Conservation (phyloP, 495 filamentous ascomycete species). For the Daldinia caldariorum region DNA sequence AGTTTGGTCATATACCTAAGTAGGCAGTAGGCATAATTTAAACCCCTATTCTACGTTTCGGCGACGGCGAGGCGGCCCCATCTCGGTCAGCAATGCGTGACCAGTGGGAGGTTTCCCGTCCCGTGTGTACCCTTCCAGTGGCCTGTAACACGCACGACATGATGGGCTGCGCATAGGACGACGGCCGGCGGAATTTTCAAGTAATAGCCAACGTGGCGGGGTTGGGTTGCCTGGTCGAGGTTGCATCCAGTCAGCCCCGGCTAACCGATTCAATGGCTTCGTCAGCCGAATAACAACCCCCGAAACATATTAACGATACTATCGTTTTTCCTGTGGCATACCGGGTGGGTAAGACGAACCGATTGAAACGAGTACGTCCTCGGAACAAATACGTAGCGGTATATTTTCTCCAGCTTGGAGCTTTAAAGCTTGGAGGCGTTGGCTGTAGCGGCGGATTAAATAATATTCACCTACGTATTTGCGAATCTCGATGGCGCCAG, state of each 20-base stretch:
- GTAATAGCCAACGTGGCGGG: slow-evolving; percentile 38
- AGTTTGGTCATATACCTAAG: not conserved
- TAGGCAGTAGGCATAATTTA: slow-evolving; percentile 5
- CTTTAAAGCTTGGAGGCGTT: not conserved
- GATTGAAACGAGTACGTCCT: slow-evolving; percentile 12
- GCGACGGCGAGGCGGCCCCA: slow-evolving; percentile 41
- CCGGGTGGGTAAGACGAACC: slow-evolving; percentile 18
- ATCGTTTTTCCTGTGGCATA: slow-evolving; percentile 12
- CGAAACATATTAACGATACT: slow-evolving; percentile 28
- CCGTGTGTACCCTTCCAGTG: slow-evolving; percentile 34
- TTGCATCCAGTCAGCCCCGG: slow-evolving; percentile 45
- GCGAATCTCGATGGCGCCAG: not conserved
- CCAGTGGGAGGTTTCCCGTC: slow-evolving; percentile 30
- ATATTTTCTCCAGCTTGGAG: not conserved
- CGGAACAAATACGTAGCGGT: slow-evolving; percentile 31
- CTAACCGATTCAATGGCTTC: slow-evolving; percentile 42
- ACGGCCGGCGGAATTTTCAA: slow-evolving; percentile 37
- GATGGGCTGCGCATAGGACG: slow-evolving; percentile 29
- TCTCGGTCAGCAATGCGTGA: slow-evolving; percentile 38
- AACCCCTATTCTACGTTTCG: slow-evolving; percentile 26
- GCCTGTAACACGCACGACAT: slow-evolving; percentile 29
- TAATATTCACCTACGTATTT: not conserved
- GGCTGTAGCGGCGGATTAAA: not conserved
- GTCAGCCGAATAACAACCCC: slow-evolving; percentile 37
- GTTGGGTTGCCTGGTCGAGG: slow-evolving; percentile 38